A percentile compares a stretch with the other conserved stretches of the same genome.
These are phyloP conservation scores for Stipa capillata DNA, from an alignment of 176 grass and related monocot genomes.

Conservation along the genomic window DNA sequence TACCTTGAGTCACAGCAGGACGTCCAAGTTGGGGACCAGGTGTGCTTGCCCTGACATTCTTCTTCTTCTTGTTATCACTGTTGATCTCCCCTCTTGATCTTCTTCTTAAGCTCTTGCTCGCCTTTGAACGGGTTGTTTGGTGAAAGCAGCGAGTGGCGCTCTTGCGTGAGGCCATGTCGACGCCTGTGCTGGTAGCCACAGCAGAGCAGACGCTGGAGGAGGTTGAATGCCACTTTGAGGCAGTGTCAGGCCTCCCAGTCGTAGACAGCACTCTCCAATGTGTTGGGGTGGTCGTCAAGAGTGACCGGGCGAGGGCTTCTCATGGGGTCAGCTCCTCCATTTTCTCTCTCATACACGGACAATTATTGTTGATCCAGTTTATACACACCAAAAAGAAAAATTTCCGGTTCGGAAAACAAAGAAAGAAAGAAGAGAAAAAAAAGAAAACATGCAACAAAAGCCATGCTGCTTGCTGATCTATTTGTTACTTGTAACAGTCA, in stretches of 20 bases:
- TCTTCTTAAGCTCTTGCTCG: background rate
- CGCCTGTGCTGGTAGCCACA: slow-evolving; percentile 36
- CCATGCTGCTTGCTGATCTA: slow-evolving; percentile 5
- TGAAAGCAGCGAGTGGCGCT: slow-evolving; percentile 7
- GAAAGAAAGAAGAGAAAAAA: too few relatives aligned
- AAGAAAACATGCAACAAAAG: background rate
- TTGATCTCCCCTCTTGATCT: too few relatives aligned
- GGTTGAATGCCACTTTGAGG: slow-evolving; percentile 52
- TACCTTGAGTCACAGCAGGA: slow-evolving; percentile 61
- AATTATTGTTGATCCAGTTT: background rate
- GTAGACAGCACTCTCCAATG: slow-evolving; percentile 63
- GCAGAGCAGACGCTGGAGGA: slow-evolving; percentile 63
- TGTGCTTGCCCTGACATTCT: background rate
- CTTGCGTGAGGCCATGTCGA: slow-evolving; percentile 61
- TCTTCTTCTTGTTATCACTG: background rate
- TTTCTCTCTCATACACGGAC: too few relatives aligned
- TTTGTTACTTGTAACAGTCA: slow-evolving; percentile 33
- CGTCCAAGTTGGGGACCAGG: slow-evolving; percentile 22
- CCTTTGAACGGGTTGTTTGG: background rate
- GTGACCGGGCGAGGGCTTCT: slow-evolving; percentile 49
- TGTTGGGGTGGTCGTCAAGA: slow-evolving; percentile 62
- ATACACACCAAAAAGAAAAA: too few relatives aligned
- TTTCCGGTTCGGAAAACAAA: background rate
- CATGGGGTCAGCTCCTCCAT: slow-evolving; percentile 43
- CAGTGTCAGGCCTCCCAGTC: slow-evolving; percentile 61